These are phyloP conservation scores for Paracamarosporium sp. DNA, from an alignment of 2,329 filamentous ascomycete species.

Conservation along the genomic window DNA sequence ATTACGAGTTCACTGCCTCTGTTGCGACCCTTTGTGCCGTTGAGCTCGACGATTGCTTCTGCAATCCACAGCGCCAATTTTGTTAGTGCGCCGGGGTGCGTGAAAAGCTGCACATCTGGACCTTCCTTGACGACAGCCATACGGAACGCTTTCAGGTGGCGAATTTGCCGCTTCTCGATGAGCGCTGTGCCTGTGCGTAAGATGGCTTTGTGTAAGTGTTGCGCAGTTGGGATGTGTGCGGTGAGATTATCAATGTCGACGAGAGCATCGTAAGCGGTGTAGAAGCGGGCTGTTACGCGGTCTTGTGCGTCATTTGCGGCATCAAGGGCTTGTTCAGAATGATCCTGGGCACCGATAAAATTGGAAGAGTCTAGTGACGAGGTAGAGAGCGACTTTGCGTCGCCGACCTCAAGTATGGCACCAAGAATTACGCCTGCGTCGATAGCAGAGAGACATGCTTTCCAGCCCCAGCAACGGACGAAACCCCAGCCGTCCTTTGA, in stretches of 20 bases:
- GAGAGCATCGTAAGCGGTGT: slow-evolving; percentile 65
- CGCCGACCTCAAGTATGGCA: slow-evolving; percentile 88
- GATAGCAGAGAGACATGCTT: slow-evolving; percentile 88
- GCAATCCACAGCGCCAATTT: slow-evolving; percentile 95
- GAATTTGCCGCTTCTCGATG: slow-evolving; percentile 92
- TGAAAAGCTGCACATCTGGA: slow-evolving; percentile 89
- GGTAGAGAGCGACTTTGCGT: slow-evolving; percentile 54
- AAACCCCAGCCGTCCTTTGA: slow-evolving; percentile 96
- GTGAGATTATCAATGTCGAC: slow-evolving; percentile 71
- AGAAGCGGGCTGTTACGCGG: slow-evolving; percentile 60
- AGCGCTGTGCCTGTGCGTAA: slow-evolving; percentile 90
- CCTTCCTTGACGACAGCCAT: slow-evolving; percentile 97
- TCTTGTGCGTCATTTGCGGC: slow-evolving; percentile 47
- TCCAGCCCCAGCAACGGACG: slow-evolving; percentile 96
- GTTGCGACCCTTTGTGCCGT: slow-evolving; percentile 72
- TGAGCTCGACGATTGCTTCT: slow-evolving; percentile 89
- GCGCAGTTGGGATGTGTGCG: slow-evolving; percentile 78
- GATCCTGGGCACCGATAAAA: slow-evolving; percentile 33
- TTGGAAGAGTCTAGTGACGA: slow-evolving; percentile 41
- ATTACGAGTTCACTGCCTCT: slow-evolving; percentile 86
- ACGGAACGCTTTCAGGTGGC: slow-evolving; percentile 88
- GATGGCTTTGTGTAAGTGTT: slow-evolving; percentile 89
- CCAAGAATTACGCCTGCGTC: slow-evolving; percentile 94
- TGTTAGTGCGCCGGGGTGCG: slow-evolving; percentile 88
- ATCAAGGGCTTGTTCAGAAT: slow-evolving; percentile 29